Percentiles rank a stretch among this genome's conserved stretches.
Evolutionary conservation across 2,329 filamentous ascomycete genomes (phyloP).

Genomic region (Hymenoscyphus occultus): DNA sequence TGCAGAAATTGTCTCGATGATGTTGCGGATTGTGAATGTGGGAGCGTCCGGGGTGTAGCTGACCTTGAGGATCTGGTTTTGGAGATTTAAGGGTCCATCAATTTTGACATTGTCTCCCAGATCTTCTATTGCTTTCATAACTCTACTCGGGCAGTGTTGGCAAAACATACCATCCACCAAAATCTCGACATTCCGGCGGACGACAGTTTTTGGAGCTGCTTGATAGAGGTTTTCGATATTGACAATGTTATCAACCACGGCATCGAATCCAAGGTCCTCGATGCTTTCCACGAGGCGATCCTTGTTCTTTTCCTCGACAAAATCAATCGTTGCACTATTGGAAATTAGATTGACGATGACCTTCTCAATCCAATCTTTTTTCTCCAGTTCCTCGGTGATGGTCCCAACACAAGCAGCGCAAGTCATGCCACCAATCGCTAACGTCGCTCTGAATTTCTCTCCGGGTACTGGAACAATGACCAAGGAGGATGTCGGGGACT

Average conservation of each 20-base stretch:
- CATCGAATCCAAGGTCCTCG: slow-evolving; percentile 65
- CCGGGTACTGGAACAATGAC: slow-evolving; percentile 39
- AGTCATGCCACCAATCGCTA: slow-evolving; percentile 56
- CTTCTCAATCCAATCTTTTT: slow-evolving; percentile 47
- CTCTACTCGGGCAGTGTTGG: slow-evolving; percentile 62
- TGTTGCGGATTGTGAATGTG: slow-evolving; percentile 69
- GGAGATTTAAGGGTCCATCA: slow-evolving; percentile 51
- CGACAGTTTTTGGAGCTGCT: background rate
- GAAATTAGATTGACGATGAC: slow-evolving; percentile 51
- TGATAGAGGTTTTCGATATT: slow-evolving; percentile 29
- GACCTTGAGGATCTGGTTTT: slow-evolving; percentile 66
- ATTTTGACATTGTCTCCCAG: slow-evolving; percentile 50
- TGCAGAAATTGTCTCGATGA: slow-evolving; percentile 64
- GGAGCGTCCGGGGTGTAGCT: slow-evolving; percentile 68
- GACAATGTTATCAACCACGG: slow-evolving; percentile 53
- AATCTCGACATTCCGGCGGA: slow-evolving; percentile 52
- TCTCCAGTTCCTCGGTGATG: slow-evolving; percentile 46
- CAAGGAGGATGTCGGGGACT: slow-evolving; percentile 16
- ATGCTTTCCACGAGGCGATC: slow-evolving; percentile 47
- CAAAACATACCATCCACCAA: slow-evolving; percentile 72
- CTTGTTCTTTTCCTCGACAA: slow-evolving; percentile 43
- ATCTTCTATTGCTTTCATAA: slow-evolving; percentile 51
- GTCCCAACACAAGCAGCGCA: slow-evolving; percentile 52
- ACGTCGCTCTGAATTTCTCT: slow-evolving; percentile 47
- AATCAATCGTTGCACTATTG: slow-evolving; percentile 49